A percentile compares a stretch with the other conserved stretches of the same genome.
These are phyloP conservation scores for Paracoccidioides brasiliensis DNA, from an alignment of 2,329 filamentous ascomycete genomes.

Conservation along the genomic window DNA sequence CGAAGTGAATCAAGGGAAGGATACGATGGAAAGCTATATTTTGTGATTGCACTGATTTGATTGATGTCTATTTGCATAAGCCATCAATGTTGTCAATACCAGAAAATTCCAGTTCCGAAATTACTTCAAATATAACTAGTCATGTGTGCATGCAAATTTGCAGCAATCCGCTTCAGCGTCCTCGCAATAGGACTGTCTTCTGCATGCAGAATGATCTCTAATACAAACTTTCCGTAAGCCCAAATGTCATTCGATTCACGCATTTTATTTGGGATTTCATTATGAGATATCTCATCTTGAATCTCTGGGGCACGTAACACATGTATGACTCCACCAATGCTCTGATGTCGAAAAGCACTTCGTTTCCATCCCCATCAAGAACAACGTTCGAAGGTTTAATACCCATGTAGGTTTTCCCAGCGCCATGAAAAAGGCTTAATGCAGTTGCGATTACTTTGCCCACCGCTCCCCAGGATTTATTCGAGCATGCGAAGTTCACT, in stretches of 20 bases:
- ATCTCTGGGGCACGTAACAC: conserved; percentile 15
- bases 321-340: conserved; percentile 12
- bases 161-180: no score
- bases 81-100: no score
- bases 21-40: no score
- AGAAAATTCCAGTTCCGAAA: no score
- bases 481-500: conserved; percentile 5
- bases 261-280: conserved; percentile 12
- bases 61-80: no score
- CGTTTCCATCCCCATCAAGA: conserved; percentile 11
- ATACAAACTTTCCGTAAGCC: conserved; percentile 10
- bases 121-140: no score
- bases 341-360: conserved; percentile 15
- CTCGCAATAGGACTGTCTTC: no score
- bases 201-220: no score
- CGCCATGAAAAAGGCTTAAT: conserved; percentile 8
- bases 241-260: conserved; percentile 13
- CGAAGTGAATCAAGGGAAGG: no score
- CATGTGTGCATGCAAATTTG: no score
- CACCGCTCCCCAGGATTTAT: conserved; percentile 10
- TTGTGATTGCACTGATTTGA: no score
- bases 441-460: conserved; percentile 12
- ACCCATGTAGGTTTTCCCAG: conserved; percentile 13
- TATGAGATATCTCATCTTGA: conserved; percentile 10
- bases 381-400: conserved; percentile 14